Evolutionary conservation across 2,329 filamentous ascomycete species (phyloP).

Genomic region (Hymenoscyphus repandus): DNA sequence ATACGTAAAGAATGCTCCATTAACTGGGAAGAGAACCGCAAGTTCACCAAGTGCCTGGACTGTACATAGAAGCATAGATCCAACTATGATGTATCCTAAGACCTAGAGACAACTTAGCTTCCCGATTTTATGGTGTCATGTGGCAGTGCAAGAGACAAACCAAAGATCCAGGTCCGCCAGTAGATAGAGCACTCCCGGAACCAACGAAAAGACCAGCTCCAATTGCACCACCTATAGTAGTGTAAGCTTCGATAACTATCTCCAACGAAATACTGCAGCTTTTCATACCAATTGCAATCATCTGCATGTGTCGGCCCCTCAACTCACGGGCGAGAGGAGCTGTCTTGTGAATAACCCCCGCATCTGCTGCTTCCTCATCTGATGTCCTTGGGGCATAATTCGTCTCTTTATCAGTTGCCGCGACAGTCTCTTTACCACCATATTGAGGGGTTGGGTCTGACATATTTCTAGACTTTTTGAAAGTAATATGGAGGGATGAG

Average conservation of each 20-base stretch:
- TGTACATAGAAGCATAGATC: conserved; percentile 51
- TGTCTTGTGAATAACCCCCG: conserved; percentile 9
- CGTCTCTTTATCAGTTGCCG: conserved; percentile 30
- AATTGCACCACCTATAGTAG: conserved; percentile 44
- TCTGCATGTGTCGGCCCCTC: conserved; percentile 43
- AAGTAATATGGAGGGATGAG: not conserved
- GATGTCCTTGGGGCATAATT: conserved; percentile 43
- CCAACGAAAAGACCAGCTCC: conserved; percentile 69
- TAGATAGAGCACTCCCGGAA: conserved; percentile 32
- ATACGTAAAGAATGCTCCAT: conserved; percentile 59
- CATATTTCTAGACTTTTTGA: not conserved
- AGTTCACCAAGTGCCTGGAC: conserved; percentile 57
- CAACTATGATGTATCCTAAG: conserved; percentile 9
- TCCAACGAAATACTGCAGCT: not conserved
- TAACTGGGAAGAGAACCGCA: conserved; percentile 54
- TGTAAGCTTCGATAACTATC: not conserved
- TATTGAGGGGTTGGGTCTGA: not conserved
- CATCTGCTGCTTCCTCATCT: conserved; percentile 33
- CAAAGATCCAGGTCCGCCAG: conserved; percentile 29
- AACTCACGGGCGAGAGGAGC: conserved; percentile 22
- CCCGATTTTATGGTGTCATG: not conserved
- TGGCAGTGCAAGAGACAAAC: not conserved
- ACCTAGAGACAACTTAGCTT: conserved; percentile 5
- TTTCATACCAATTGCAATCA: conserved; percentile 41
- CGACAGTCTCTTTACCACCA: not conserved